phyloP scores from a whole-genome alignment of 1,284 basidiomycete species.

The Baeospora myosura region DNA sequence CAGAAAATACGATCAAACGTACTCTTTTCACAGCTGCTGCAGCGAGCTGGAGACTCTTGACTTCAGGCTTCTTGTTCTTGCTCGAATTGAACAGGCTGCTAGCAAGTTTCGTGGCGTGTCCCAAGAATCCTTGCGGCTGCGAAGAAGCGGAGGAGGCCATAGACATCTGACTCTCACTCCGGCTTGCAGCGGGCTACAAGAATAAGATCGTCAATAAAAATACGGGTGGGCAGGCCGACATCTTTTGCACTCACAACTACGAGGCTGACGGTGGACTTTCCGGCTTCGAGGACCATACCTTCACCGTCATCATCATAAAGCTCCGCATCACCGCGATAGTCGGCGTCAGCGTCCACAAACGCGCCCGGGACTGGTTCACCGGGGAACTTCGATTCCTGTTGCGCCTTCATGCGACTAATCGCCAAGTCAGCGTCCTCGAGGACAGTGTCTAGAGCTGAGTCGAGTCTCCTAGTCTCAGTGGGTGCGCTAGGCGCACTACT shows the following conservation, averaged over 20 bases:
- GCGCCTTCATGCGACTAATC: neutral
- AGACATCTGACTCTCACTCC: constrained; percentile 46
- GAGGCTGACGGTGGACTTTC: constrained; percentile 31
- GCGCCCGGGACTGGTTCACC: constrained; percentile 10
- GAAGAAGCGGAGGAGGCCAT: constrained; percentile 46
- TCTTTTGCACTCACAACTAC: too few species aligned
- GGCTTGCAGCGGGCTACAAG: constrained; percentile 3
- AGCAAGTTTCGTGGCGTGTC: constrained; percentile 59
- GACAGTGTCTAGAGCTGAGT: constrained; percentile 2
- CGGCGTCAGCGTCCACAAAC: constrained; percentile 4
- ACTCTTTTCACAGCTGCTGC: constrained; percentile 83
- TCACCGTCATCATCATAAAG: constrained; percentile 23
- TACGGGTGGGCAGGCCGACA: constrained; percentile 26
- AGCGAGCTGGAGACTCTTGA: constrained; percentile 80
- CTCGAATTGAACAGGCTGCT: constrained; percentile 54
- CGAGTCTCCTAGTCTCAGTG: constrained; percentile 36
- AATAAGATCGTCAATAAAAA: neutral
- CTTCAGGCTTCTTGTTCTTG: constrained; percentile 65
- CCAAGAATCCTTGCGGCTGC: constrained; percentile 51
- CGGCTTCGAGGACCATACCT: constrained; percentile 28
- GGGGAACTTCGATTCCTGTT: constrained; percentile 9
- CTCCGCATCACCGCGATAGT: constrained; percentile 12
- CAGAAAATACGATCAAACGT: constrained; percentile 12
- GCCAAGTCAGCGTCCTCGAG: neutral
- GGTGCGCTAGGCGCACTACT: constrained; percentile 40